Percentiles rank a stretch among this genome's conserved stretches.
These are phyloP conservation scores for Apium graveolens DNA, from an alignment of 129 eudicot genomes.

Conservation along the genomic window DNA sequence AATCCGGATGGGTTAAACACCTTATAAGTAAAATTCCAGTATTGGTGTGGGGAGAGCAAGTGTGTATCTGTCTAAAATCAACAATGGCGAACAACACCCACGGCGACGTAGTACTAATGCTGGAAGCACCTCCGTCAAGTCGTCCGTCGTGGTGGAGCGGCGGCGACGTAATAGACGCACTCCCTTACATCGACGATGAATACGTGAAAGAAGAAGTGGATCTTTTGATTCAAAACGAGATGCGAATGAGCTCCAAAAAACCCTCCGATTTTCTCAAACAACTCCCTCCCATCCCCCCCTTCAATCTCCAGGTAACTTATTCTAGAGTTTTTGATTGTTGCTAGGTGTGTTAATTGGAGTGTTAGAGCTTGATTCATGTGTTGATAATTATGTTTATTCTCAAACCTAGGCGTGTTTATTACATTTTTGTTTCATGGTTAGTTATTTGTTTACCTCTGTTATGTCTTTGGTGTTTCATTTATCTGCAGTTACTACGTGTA, in stretches of 20 bases:
- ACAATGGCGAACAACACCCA: conserved; percentile 26
- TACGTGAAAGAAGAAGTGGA: conserved; percentile 82
- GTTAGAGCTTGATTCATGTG: too few relatives aligned
- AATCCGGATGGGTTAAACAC: too few relatives aligned
- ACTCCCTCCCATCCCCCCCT: conserved; percentile 52
- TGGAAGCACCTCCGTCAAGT: conserved; percentile 69
- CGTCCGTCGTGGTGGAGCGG: conserved; percentile 51
- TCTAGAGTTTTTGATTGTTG: background rate
- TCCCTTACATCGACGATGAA: conserved; percentile 92
- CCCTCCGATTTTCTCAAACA: conserved; percentile 37
- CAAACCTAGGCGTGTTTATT: too few relatives aligned
- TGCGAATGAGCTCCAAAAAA: conserved; percentile 76
- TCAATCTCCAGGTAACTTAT: conserved; percentile 46
- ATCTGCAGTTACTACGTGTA: background rate
- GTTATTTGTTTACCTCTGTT: too few relatives aligned
- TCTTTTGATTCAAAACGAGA: conserved; percentile 77
- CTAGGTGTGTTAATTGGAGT: background rate
- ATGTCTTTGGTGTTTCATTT: too few relatives aligned
- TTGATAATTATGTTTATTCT: too few relatives aligned
- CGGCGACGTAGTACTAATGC: conserved; percentile 50
- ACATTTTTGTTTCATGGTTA: too few relatives aligned
- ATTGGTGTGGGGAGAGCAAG: too few relatives aligned
- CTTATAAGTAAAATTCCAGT: too few relatives aligned
- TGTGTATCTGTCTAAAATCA: too few relatives aligned
- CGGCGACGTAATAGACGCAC: conserved; percentile 66